A percentile compares a stretch with the other conserved stretches of the same genome.
phyloP scores from a whole-genome alignment of 768 basidiomycete species.

The Lactarius sp. region DNA sequence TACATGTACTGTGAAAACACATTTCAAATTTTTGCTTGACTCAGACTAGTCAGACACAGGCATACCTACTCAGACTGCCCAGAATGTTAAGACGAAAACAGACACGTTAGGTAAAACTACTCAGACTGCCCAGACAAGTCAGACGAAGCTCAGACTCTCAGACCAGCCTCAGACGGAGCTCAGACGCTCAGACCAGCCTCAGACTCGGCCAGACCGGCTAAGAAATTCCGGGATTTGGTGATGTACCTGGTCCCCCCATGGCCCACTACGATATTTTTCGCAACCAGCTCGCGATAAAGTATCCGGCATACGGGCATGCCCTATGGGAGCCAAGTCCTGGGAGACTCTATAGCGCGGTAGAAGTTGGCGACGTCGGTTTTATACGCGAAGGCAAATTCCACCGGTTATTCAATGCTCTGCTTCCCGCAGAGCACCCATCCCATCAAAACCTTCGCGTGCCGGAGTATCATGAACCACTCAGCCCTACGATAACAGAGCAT shows the following conservation, averaged over 20 bases:
- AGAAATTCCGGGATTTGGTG: no score
- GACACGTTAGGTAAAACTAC: no score
- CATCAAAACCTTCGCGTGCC: not conserved
- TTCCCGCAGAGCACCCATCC: constrained; percentile 6
- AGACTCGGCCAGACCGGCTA: no score
- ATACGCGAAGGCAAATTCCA: constrained; percentile 22
- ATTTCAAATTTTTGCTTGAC: no score
- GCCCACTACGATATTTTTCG: constrained; percentile 15
- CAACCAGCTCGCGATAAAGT: not conserved
- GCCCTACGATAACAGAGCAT: not conserved
- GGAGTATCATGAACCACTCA: not conserved
- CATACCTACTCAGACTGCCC: no score
- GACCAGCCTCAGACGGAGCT: no score
- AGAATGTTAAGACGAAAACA: no score
- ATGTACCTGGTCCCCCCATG: constrained; percentile 1
- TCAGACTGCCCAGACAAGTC: no score
- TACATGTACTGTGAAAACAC: no score
- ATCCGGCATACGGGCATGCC: constrained; percentile 11
- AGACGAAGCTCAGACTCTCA: no score
- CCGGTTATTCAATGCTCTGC: constrained; percentile 22
- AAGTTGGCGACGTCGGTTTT: constrained; percentile 27
- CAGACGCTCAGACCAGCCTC: no score
- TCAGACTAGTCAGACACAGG: no score
- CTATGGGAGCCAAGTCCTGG: constrained; percentile 24
- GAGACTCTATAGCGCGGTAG: constrained; percentile 3